These are phyloP conservation scores for Lactarius akahatsu DNA, from an alignment of 768 basidiomycete genomes.

Conservation along the genomic window DNA sequence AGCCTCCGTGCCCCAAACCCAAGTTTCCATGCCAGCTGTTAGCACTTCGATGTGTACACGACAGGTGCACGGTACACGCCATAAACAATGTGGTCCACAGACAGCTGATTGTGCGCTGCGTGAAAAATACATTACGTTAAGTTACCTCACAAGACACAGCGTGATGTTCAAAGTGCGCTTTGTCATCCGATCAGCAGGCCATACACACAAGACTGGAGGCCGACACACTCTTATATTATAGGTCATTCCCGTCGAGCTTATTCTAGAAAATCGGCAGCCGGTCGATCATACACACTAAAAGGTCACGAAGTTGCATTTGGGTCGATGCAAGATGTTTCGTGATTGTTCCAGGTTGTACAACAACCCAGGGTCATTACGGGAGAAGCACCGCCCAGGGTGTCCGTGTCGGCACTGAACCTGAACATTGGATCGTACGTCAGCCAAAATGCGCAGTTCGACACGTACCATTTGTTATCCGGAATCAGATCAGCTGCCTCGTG, in stretches of 20 bases:
- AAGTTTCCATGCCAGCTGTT: neutral
- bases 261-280: neutral
- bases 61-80: slow-evolving; percentile 6
- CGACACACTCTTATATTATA: neutral
- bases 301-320: neutral
- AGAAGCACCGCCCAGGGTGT: neutral
- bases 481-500: neutral
- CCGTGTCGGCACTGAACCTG: neutral
- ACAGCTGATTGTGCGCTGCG: neutral
- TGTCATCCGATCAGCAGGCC: slow-evolving; percentile 15
- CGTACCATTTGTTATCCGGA: neutral
- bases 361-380: slow-evolving; percentile 1
- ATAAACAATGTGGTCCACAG: neutral
- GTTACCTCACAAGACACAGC: slow-evolving; percentile 17
- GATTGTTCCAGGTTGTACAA: neutral
- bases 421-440: slow-evolving; percentile 4
- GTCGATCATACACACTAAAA: neutral
- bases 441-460: neutral
- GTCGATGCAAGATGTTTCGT: neutral
- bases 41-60: neutral
- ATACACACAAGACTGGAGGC: neutral
- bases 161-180: slow-evolving; percentile 9
- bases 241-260: neutral
- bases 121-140: slow-evolving; percentile 17
- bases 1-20: neutral